phyloP scores from a whole-genome alignment of 2,329 filamentous ascomycete genomes.

The Aureobasidium leucospermi region DNA sequence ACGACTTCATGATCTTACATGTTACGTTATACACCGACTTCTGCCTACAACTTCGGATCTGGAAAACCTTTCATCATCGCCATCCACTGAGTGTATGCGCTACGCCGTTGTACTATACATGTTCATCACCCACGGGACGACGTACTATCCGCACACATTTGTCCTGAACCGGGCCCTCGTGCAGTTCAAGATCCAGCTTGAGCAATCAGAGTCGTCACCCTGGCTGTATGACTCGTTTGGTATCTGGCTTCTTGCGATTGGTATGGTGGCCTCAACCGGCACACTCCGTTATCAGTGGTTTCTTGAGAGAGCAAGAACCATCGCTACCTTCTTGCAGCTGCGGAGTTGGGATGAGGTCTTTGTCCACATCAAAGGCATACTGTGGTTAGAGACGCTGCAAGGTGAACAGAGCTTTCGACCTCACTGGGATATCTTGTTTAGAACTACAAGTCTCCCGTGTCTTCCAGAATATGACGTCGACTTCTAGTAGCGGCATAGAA shows the following conservation, averaged over 20 bases:
- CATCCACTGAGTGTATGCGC: not conserved
- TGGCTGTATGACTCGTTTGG: not conserved
- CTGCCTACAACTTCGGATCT: not conserved
- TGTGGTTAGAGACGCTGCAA: not conserved
- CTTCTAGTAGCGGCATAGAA: too few relatives aligned
- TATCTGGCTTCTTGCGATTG: not conserved
- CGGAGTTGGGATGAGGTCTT: not conserved
- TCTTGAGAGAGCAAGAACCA: not conserved
- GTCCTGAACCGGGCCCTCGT: not conserved
- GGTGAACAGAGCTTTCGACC: not conserved
- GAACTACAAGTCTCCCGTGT: too few relatives aligned
- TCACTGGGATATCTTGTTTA: not conserved
- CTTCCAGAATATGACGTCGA: not conserved
- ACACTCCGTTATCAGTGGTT: not conserved
- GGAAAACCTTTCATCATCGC: not conserved
- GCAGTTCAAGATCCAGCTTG: not conserved
- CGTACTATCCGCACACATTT: not conserved
- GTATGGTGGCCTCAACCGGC: not conserved
- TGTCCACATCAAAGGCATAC: not conserved
- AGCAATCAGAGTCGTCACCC: not conserved
- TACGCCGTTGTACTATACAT: conserved; percentile 1
- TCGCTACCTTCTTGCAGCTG: not conserved
- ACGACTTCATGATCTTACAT: not conserved
- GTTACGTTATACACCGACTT: conserved; percentile 4
- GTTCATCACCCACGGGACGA: conserved; percentile 3